phyloP scores from a whole-genome alignment of 1,139 yeast genomes.

The Debaryomycetaceae sp. region DNA sequence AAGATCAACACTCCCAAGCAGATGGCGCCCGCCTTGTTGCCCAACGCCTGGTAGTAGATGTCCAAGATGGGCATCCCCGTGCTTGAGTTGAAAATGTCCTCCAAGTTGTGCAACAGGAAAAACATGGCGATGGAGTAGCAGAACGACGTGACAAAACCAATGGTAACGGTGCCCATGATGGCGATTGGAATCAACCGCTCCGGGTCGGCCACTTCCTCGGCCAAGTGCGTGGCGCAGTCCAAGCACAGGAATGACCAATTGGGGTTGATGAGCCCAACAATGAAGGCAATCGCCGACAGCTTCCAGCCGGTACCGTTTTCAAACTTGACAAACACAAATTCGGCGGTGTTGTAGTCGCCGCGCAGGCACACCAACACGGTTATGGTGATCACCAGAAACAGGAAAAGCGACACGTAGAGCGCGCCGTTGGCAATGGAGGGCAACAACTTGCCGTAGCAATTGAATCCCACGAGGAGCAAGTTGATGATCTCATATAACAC shows the following conservation, averaged over 20 bases:
- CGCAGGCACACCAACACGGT: constrained; percentile 21
- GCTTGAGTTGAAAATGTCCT: constrained; percentile 10
- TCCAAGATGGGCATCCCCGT: constrained; percentile 17
- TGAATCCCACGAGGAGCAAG: constrained; percentile 24
- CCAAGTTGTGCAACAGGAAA: constrained; percentile 13
- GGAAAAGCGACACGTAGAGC: constrained; percentile 28
- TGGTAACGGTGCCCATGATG: constrained; percentile 22
- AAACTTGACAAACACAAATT: constrained; percentile 20
- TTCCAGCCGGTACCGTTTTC: constrained; percentile 26
- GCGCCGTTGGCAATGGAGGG: constrained; percentile 25
- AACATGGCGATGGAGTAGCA: constrained; percentile 13
- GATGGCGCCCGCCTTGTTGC: constrained; percentile 13
- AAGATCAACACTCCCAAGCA: constrained; percentile 9
- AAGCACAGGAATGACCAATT: constrained; percentile 22
- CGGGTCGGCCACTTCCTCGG: constrained; percentile 25
- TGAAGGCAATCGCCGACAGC: constrained; percentile 25
- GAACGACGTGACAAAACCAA: constrained; percentile 17
- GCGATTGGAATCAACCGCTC: constrained; percentile 24
- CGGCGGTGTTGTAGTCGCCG: constrained; percentile 14
- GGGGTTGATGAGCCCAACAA: constrained; percentile 22
- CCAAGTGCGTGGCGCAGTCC: constrained; percentile 30
- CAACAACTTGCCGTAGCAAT: constrained; percentile 27
- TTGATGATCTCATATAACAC: constrained; percentile 19
- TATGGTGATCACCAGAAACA: constrained; percentile 26
- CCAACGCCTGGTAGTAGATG: constrained; percentile 15